phyloP scores from a whole-genome alignment of 768 basidiomycete species.

The Termitomyces heimii region DNA sequence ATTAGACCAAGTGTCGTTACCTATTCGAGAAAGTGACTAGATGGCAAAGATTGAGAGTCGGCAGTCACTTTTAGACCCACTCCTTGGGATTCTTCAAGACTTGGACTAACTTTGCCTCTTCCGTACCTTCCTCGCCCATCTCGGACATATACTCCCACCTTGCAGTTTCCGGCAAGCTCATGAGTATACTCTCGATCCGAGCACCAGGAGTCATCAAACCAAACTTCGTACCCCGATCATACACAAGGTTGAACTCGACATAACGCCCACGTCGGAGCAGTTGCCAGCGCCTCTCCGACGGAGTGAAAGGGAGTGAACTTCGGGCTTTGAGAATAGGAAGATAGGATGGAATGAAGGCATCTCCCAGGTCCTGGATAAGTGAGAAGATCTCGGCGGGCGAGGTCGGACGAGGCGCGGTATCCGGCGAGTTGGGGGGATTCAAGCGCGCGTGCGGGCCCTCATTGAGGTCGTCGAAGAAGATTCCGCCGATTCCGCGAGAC shows the following conservation, averaged over 20 bases:
- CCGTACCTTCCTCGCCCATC: slow-evolving; percentile 57
- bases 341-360: slow-evolving; percentile 87
- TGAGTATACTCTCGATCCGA: slow-evolving; percentile 83
- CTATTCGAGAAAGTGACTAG: neutral
- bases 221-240: slow-evolving; percentile 86
- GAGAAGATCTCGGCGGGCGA: slow-evolving; percentile 68
- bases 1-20: neutral
- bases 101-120: slow-evolving; percentile 59
- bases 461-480: slow-evolving; percentile 95
- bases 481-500: slow-evolving; percentile 84
- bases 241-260: slow-evolving; percentile 91
- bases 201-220: slow-evolving; percentile 81
- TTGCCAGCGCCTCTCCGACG: slow-evolving; percentile 85
- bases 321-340: slow-evolving; percentile 74
- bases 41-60: neutral
- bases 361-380: slow-evolving; percentile 65
- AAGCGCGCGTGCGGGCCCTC: slow-evolving; percentile 62
- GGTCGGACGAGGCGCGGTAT: slow-evolving; percentile 37
- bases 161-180: slow-evolving; percentile 84
- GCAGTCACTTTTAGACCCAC: slow-evolving; percentile 43
- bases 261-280: slow-evolving; percentile 86
- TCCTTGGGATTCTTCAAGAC: slow-evolving; percentile 57
- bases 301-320: slow-evolving; percentile 47
- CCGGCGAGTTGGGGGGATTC: slow-evolving; percentile 23
- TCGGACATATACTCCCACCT: slow-evolving; percentile 89